Evolutionary conservation across 805 yeast species (phyloP).

Genomic region (Pichia paraexigua): DNA sequence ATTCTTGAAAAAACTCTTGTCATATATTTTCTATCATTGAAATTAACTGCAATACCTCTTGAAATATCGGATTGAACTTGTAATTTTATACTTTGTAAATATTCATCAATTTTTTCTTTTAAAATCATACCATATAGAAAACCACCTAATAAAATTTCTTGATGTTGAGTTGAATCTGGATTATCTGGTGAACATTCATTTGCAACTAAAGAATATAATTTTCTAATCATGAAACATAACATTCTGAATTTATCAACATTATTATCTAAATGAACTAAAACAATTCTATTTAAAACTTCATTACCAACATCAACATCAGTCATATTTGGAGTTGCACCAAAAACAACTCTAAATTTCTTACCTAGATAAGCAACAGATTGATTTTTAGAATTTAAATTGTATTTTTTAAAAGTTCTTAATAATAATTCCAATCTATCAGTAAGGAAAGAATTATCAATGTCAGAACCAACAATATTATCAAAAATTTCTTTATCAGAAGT

Average conservation of each 20-base stretch:
- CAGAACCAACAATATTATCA: conserved; percentile 92
- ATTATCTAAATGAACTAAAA: conserved; percentile 75
- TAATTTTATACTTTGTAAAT: conserved; percentile 59
- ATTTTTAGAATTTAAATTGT: conserved; percentile 66
- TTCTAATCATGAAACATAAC: conserved; percentile 91
- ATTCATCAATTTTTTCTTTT: conserved; percentile 94
- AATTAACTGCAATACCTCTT: conserved; percentile 75
- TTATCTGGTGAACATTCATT: conserved; percentile 96
- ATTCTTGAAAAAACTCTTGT: conserved; percentile 66
- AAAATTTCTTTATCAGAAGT: conserved; percentile 92
- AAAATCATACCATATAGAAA: conserved; percentile 94
- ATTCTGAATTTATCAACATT: conserved; percentile 77
- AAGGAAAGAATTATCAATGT: conserved; percentile 78
- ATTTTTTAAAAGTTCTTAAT: conserved; percentile 79
- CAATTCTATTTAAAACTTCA: conserved; percentile 74
- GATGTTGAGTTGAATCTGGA: conserved; percentile 99
- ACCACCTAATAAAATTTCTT: conserved; percentile 92
- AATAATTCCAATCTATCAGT: conserved; percentile 96
- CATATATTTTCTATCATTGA: conserved; percentile 78
- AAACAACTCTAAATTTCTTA: conserved; percentile 89
- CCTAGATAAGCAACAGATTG: conserved; percentile 94
- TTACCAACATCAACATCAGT: conserved; percentile 88
- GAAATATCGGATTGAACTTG: conserved; percentile 76
- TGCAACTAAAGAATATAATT: conserved; percentile 87
- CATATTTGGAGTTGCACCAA: conserved; percentile 81